phyloP scores from a whole-genome alignment of 2,329 filamentous ascomycete genomes.

The Fusarium buharicum region DNA sequence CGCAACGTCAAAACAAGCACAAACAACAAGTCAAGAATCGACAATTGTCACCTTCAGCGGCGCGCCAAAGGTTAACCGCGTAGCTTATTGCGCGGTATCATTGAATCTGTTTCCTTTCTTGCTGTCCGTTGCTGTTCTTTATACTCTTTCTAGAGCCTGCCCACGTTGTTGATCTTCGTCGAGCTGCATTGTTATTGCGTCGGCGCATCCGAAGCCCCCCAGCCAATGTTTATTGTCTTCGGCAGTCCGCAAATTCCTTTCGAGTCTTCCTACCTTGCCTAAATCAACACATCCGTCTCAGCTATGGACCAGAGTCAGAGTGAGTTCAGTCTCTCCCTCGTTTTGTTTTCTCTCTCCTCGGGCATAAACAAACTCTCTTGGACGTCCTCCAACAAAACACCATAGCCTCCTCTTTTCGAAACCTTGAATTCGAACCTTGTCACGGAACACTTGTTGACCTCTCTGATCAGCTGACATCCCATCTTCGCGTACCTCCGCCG shows the following conservation, averaged over 20 bases:
- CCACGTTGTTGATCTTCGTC: constrained; percentile 18
- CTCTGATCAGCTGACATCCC: constrained; percentile 44
- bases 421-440: constrained; percentile 6
- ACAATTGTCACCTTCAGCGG: constrained; percentile 46
- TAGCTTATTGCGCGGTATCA: constrained; percentile 26
- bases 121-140: constrained; percentile 11
- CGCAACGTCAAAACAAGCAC: constrained; percentile 57
- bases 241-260: constrained; percentile 47
- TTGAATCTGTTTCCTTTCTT: constrained; percentile 19
- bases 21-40: constrained; percentile 49
- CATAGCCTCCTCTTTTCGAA: constrained; percentile 9
- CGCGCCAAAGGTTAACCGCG: constrained; percentile 41
- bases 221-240: constrained; percentile 55
- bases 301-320: constrained; percentile 54
- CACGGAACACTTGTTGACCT: constrained; percentile 35
- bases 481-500: constrained; percentile 45
- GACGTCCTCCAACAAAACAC: neutral
- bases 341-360: constrained; percentile 25
- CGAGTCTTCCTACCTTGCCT: constrained; percentile 30
- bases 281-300: constrained; percentile 43
- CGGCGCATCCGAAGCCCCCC: constrained; percentile 45
- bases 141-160: constrained; percentile 27
- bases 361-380: constrained; percentile 20
- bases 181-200: constrained; percentile 42
- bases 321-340: constrained; percentile 46